A percentile compares a stretch with the other conserved stretches of the same genome.
Evolutionary conservation across 305 asterid genomes (phyloP).

Genomic region (Fraxinus floribunda): DNA sequence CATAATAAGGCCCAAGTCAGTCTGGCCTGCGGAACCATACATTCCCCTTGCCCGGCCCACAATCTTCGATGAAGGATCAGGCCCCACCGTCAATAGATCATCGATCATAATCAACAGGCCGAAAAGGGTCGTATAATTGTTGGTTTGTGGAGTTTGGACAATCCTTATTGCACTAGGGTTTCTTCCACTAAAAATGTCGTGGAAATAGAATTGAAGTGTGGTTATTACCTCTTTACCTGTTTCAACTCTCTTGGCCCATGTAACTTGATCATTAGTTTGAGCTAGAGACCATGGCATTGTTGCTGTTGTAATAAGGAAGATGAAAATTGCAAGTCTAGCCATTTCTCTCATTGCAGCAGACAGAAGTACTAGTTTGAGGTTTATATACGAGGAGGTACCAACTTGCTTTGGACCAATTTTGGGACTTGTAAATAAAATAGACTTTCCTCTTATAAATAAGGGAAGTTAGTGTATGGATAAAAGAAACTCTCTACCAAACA

Average conservation of each 20-base stretch:
- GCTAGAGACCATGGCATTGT: conserved; percentile 13
- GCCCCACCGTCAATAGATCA: conserved; percentile 58
- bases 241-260: conserved; percentile 58
- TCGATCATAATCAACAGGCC: conserved; percentile 59
- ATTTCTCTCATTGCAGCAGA: conserved; percentile 11
- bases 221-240: conserved; percentile 51
- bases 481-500: neutral
- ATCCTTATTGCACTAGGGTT: conserved; percentile 48
- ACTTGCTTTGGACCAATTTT: neutral
- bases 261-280: conserved; percentile 26
- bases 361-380: neutral
- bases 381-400: neutral
- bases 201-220: conserved; percentile 66
- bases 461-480: neutral
- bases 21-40: conserved; percentile 61
- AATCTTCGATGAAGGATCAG: conserved; percentile 43
- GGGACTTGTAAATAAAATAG: neutral
- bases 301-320: conserved; percentile 8
- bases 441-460: neutral
- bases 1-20: conserved; percentile 31
- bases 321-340: conserved; percentile 18
- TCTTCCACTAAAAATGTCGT: conserved; percentile 53
- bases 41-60: conserved; percentile 71
- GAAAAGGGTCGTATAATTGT: conserved; percentile 33
- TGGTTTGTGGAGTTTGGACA: conserved; percentile 40